phyloP scores from a whole-genome alignment of 2,329 filamentous ascomycete species.

The Epichloe hybrida region DNA sequence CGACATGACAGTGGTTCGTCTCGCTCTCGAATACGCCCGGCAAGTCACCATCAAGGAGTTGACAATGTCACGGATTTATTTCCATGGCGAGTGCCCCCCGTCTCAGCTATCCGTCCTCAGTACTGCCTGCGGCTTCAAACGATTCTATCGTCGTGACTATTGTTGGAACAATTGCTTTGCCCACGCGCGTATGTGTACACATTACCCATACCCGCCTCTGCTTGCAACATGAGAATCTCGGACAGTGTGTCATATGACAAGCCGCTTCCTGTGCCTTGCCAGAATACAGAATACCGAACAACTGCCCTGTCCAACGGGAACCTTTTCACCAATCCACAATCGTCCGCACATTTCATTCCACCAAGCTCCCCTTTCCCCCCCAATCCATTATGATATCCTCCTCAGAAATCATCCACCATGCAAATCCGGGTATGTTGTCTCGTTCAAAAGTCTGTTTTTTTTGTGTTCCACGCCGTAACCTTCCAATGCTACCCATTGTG shows the following conservation, averaged over 20 bases:
- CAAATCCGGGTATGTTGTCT: conserved; percentile 16
- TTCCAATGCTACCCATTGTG: conserved; percentile 10
- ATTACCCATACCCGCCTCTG: background rate
- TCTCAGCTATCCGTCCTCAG: too few species aligned
- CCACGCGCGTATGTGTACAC: background rate
- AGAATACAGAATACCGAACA: background rate
- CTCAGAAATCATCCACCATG: conserved; percentile 9
- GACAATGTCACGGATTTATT: too few species aligned
- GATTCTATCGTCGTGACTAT: background rate
- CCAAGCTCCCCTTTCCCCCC: background rate
- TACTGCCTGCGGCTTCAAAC: background rate
- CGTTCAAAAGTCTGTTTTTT: conserved; percentile 4
- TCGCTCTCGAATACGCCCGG: too few species aligned
- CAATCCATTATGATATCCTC: conserved; percentile 9
- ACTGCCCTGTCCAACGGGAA: background rate
- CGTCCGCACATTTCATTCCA: background rate
- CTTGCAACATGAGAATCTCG: background rate
- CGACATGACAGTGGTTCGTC: background rate
- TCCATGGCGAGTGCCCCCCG: too few species aligned
- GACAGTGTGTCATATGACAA: background rate
- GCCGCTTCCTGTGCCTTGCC: too few species aligned
- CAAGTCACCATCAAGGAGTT: too few species aligned
- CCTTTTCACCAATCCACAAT: background rate
- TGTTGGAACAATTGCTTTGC: background rate
- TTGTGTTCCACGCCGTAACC: conserved; percentile 9